Evolutionary conservation across 306 rosid species (phyloP).

Genomic region (Cucurbita maxima): DNA sequence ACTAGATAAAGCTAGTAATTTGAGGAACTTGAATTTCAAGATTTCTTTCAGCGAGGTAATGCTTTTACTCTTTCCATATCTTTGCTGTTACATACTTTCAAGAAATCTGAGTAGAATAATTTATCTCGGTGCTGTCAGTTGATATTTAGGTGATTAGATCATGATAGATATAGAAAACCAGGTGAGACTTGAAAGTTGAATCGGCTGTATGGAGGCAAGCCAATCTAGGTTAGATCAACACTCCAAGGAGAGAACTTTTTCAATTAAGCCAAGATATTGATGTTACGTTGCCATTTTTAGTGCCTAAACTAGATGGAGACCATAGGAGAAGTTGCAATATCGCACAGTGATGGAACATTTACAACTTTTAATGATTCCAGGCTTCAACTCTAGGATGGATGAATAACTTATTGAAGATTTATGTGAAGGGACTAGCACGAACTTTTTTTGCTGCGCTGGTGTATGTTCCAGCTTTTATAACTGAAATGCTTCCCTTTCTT

Average conservation of each 20-base stretch:
- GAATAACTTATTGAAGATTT: neutral
- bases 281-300: neutral
- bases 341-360: neutral
- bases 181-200: neutral
- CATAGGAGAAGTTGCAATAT: neutral
- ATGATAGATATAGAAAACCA: neutral
- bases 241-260: neutral
- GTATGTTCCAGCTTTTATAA: neutral
- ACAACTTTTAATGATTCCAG: neutral
- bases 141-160: neutral
- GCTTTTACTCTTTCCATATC: neutral
- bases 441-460: neutral
- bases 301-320: neutral
- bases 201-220: neutral
- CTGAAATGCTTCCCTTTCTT: neutral
- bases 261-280: neutral
- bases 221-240: neutral
- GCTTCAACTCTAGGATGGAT: neutral
- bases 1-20: neutral
- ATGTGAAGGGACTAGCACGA: neutral
- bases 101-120: neutral
- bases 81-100: neutral
- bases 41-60: neutral
- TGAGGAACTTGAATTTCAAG: neutral
- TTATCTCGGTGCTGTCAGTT: neutral